These are phyloP conservation scores for Paxillus involutus DNA, from an alignment of 768 basidiomycete genomes.

Conservation along the genomic window DNA sequence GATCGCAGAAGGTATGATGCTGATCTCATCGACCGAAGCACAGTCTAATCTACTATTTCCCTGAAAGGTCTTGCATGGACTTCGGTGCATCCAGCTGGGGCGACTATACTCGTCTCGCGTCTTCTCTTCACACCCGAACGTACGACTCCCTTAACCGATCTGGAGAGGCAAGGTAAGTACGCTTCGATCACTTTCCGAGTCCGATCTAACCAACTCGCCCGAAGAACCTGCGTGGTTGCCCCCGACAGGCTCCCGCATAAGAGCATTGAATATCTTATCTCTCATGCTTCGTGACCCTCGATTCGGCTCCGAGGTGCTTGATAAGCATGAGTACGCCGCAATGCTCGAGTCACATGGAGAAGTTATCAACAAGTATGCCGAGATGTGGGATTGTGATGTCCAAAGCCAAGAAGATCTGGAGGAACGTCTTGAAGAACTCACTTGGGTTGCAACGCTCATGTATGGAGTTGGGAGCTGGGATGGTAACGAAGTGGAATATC, in stretches of 20 bases:
- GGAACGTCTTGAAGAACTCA: constrained; percentile 60
- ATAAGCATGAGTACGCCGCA: constrained; percentile 35
- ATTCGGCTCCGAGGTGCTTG: constrained; percentile 28
- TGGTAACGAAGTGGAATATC: constrained; percentile 37
- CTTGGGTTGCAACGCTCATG: constrained; percentile 55
- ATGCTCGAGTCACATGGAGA: constrained; percentile 38
- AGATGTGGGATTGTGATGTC: constrained; percentile 45
- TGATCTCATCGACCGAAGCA: not conserved
- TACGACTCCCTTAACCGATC: constrained; percentile 18
- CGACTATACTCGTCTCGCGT: constrained; percentile 36
- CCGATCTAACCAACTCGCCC: not conserved
- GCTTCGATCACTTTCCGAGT: no score
- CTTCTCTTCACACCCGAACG: constrained; percentile 25
- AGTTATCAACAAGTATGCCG: constrained; percentile 42
- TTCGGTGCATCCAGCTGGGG: constrained; percentile 45
- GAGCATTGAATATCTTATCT: constrained; percentile 53
- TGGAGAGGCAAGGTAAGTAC: constrained; percentile 19
- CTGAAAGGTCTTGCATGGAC: constrained; percentile 58
- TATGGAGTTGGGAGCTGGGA: constrained; percentile 62
- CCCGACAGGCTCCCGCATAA: constrained; percentile 31
- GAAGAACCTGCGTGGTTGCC: constrained; percentile 27
- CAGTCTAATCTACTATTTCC: not conserved
- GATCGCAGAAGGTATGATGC: constrained; percentile 54
- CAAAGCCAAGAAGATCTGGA: constrained; percentile 38
- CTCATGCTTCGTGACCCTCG: constrained; percentile 52